Evolutionary conservation across 2,329 filamentous ascomycete species (phyloP).

Genomic region (Botrytis byssoidea): DNA sequence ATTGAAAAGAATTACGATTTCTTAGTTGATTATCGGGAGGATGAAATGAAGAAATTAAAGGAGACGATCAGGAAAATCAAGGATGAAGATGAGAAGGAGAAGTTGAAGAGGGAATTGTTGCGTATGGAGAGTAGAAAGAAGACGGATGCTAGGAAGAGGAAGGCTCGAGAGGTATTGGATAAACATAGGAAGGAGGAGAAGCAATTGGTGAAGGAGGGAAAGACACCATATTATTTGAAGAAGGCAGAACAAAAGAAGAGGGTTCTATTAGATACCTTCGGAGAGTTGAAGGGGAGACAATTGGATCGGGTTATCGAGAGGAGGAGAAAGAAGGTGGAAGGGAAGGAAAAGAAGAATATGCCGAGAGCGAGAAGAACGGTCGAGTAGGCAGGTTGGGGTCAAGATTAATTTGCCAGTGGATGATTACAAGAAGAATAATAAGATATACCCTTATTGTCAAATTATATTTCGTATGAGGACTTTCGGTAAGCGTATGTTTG

Average conservation of each 20-base stretch:
- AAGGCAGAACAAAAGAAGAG: slow-evolving; percentile 87
- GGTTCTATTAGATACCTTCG: slow-evolving; percentile 74
- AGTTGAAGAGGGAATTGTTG: slow-evolving; percentile 69
- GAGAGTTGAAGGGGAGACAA: slow-evolving; percentile 80
- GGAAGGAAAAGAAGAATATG: slow-evolving; percentile 80
- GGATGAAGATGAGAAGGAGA: slow-evolving; percentile 62
- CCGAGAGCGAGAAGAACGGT: slow-evolving; percentile 51
- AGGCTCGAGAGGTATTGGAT: slow-evolving; percentile 65
- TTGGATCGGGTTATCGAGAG: slow-evolving; percentile 82
- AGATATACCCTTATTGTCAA: background rate
- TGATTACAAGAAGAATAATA: background rate
- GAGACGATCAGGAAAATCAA: slow-evolving; percentile 67
- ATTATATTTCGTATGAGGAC: background rate
- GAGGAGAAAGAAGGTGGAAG: slow-evolving; percentile 82
- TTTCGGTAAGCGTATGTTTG: background rate
- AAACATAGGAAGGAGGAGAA: slow-evolving; percentile 82
- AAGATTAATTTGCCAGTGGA: background rate
- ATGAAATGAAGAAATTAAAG: slow-evolving; percentile 77
- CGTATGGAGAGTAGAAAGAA: slow-evolving; percentile 78
- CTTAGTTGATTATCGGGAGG: slow-evolving; percentile 77
- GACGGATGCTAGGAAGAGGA: slow-evolving; percentile 66
- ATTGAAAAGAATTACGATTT: slow-evolving; percentile 79
- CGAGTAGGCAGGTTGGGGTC: slow-evolving; percentile 27
- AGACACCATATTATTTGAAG: slow-evolving; percentile 92
- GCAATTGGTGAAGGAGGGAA: slow-evolving; percentile 80